Conservation (phyloP, 2,329 filamentous ascomycete species). For the Emydomyces testavorans region DNA sequence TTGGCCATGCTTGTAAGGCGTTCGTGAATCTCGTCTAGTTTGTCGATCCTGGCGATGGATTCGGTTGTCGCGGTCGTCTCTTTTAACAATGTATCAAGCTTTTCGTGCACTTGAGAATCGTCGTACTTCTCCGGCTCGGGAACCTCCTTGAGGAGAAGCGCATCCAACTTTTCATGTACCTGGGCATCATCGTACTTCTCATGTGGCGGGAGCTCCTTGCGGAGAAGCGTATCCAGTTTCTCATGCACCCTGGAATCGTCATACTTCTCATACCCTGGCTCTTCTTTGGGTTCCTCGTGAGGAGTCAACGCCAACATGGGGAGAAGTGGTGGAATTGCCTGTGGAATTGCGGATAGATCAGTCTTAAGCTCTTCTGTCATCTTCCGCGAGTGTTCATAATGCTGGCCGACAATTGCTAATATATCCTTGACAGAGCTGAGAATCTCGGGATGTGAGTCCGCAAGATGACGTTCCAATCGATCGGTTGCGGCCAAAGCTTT, state of each 20-base stretch:
- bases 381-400: constrained; percentile 76
- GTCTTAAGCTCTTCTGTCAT: constrained; percentile 51
- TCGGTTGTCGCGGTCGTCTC: constrained; percentile 50
- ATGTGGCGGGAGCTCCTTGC: constrained; percentile 4
- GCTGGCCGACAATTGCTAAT: constrained; percentile 67
- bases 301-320: constrained; percentile 28
- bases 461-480: constrained; percentile 63
- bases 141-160: constrained; percentile 24
- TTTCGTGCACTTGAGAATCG: constrained; percentile 45
- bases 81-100: constrained; percentile 41
- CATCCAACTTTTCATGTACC: constrained; percentile 50
- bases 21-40: constrained; percentile 77
- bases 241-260: constrained; percentile 49
- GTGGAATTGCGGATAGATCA: constrained; percentile 40
- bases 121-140: constrained; percentile 46
- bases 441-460: constrained; percentile 78
- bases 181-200: constrained; percentile 53
- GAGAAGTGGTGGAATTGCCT: constrained; percentile 46
- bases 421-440: constrained; percentile 77
- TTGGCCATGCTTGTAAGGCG: constrained; percentile 75
- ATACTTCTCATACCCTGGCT: constrained; percentile 44
- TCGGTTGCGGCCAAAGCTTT: constrained; percentile 63
- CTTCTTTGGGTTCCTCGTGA: constrained; percentile 21
- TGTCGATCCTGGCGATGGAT: constrained; percentile 62
- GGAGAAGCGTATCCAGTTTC: constrained; percentile 43